Evolutionary conservation across 345 rosid genomes (phyloP), one percentile per base, ranked within the genome.

Genomic region (Citrus sp.): DNA sequence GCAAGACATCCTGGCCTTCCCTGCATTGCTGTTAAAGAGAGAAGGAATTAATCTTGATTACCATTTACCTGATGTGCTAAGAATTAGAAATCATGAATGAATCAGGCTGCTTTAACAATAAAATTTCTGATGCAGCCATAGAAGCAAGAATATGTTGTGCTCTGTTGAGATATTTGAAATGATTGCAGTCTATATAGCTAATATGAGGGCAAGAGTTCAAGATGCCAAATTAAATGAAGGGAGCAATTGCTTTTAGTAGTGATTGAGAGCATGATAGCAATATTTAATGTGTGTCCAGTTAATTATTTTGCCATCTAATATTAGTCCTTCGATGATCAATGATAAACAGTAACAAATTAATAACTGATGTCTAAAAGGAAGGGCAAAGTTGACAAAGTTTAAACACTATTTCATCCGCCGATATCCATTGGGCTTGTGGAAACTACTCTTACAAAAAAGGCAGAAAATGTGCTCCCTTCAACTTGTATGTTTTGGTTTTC

Each of bases 1-100:
- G 97, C 60, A 84, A 22, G 55, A 91, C 89, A 67, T 93, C 97
- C 76, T 92, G 91, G 61, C 96, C 98, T 85, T 92, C 98, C 85
- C 86, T 87, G 82, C 96, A 88, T 93, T 93, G 99, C 98, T 95
- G 94, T 58, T 76, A 73, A 77, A 65, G 67, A 5, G 22, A 37
- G 38, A 61, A 61, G 30, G 67, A 62, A 76, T 80, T 63, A 73
- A 37, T 72, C 25, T 67, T n/a, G 35, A 79, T 76, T 27, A 68
- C 9, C 42, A 79, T 6, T 32, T 24, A 32, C n/a, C 54, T 22
- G 19, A 4, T 16, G 35, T 25, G 5, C 28, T 25, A 77, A 37
- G 28, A 46, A 66, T 12, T 32, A n/a, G 38, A 54, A 59, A 60
- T 8, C 58, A 61, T 9, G 4, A 61, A 61, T 59, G 2, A 71